Conservation (phyloP, 495 filamentous ascomycete species). For the Talaromyces adpressus region DNA sequence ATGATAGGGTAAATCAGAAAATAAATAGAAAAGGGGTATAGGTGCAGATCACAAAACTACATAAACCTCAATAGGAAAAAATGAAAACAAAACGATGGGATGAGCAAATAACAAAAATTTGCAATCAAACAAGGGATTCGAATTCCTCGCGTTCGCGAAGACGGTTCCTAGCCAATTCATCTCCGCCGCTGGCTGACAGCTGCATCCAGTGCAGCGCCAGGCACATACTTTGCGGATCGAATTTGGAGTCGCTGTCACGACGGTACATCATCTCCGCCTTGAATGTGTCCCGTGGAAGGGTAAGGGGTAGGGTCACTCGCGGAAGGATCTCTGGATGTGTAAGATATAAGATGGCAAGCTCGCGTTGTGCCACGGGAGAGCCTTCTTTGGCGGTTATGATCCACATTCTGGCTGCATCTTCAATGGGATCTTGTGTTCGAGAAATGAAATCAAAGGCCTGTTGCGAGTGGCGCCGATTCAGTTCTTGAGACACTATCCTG, state of each 20-base stretch:
- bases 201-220: slow-evolving; percentile 99
- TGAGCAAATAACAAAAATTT: neutral
- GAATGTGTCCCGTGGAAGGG: slow-evolving; percentile 83
- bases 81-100: slow-evolving; percentile 9
- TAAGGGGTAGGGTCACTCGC: slow-evolving; percentile 75
- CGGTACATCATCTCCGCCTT: slow-evolving; percentile 77
- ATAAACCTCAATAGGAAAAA: neutral
- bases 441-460: slow-evolving; percentile 26
- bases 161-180: slow-evolving; percentile 79
- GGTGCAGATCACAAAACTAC: neutral
- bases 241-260: slow-evolving; percentile 44
- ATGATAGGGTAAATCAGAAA: neutral
- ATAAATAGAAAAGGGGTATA: neutral
- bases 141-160: slow-evolving; percentile 67
- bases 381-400: slow-evolving; percentile 93
- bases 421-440: slow-evolving; percentile 47
- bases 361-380: slow-evolving; percentile 84
- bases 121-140: slow-evolving; percentile 39
- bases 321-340: slow-evolving; percentile 86
- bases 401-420: slow-evolving; percentile 87
- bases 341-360: slow-evolving; percentile 90
- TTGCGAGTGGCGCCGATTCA: slow-evolving; percentile 35
- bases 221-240: slow-evolving; percentile 88
- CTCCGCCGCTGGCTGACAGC: slow-evolving; percentile 75
- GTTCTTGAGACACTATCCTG: slow-evolving; percentile 36